These are phyloP conservation scores for Abrus precatorius DNA, from an alignment of 306 rosid species.

Conservation along the genomic window DNA sequence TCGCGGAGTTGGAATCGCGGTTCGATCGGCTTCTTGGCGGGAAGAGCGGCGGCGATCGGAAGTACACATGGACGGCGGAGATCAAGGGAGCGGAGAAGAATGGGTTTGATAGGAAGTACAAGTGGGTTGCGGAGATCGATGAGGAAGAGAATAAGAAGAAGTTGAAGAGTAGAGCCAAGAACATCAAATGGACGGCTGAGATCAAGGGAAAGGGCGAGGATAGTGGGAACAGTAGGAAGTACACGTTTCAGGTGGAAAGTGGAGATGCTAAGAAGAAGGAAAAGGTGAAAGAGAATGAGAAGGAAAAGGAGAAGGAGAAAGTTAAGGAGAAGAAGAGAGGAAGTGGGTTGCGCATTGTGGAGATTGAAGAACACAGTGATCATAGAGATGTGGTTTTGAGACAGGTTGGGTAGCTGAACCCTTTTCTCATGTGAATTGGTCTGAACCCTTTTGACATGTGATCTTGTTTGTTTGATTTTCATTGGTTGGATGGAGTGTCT, in stretches of 20 bases:
- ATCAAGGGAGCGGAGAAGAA: constrained; percentile 66
- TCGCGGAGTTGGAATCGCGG: constrained; percentile 73
- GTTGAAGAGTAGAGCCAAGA: constrained; percentile 55
- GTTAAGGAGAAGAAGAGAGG: constrained; percentile 63
- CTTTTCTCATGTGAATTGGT: background rate
- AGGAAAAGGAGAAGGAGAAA: constrained; percentile 46
- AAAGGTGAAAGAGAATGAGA: constrained; percentile 41
- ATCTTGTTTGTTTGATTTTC: background rate
- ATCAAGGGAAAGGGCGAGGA: constrained; percentile 72
- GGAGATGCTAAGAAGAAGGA: constrained; percentile 58
- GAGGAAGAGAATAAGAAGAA: constrained; percentile 61
- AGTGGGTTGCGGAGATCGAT: constrained; percentile 74
- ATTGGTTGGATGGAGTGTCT: constrained; percentile 13
- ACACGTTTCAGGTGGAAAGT: constrained; percentile 64
- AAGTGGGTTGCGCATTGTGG: constrained; percentile 69
- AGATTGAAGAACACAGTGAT: constrained; percentile 73
- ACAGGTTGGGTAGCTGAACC: constrained; percentile 61
- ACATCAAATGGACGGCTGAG: constrained; percentile 85
- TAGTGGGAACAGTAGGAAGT: constrained; percentile 62
- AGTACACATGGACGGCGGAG: constrained; percentile 90
- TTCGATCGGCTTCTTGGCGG: constrained; percentile 61
- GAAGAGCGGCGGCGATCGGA: constrained; percentile 64
- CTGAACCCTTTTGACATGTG: background rate
- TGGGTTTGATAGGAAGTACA: constrained; percentile 78
- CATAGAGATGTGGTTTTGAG: constrained; percentile 76